Evolutionary conservation across 345 rosid species (phyloP).

Genomic region (Atalantia buxifolia): DNA sequence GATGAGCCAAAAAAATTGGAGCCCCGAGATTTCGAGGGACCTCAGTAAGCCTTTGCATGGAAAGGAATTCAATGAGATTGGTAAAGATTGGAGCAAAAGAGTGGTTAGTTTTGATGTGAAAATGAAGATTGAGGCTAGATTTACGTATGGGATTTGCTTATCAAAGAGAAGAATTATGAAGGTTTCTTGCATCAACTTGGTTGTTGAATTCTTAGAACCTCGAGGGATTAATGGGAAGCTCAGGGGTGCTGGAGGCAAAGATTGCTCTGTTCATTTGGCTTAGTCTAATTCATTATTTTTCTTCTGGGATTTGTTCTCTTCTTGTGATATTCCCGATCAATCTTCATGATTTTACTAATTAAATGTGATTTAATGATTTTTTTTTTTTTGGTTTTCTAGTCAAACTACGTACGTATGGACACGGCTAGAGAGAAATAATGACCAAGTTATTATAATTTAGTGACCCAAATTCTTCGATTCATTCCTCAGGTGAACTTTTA

Average conservation of each 20-base stretch:
- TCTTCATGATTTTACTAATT: no score
- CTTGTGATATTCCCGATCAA: neutral
- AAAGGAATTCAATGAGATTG: constrained; percentile 4
- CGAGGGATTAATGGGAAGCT: constrained; percentile 10
- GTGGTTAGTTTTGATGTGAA: constrained; percentile 5
- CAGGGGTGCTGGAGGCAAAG: neutral
- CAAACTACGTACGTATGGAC: no score
- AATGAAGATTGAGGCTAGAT: neutral
- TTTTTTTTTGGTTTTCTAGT: no score
- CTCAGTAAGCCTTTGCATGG: neutral
- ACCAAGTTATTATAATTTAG: no score
- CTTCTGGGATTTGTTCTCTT: neutral
- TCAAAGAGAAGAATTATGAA: neutral
- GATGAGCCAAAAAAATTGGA: neutral
- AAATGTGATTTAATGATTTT: no score
- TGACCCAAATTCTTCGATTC: no score
- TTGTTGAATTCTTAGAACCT: neutral
- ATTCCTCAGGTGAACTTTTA: no score
- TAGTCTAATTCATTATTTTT: neutral
- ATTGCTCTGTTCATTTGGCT: neutral
- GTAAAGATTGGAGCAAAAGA: constrained; percentile 22
- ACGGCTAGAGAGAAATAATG: no score
- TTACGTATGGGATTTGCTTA: constrained; percentile 5
- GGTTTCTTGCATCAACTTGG: constrained; percentile 13
- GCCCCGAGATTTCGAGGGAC: neutral